Conservation (phyloP, 2,329 filamentous ascomycete species). For the Didymella sp. region DNA sequence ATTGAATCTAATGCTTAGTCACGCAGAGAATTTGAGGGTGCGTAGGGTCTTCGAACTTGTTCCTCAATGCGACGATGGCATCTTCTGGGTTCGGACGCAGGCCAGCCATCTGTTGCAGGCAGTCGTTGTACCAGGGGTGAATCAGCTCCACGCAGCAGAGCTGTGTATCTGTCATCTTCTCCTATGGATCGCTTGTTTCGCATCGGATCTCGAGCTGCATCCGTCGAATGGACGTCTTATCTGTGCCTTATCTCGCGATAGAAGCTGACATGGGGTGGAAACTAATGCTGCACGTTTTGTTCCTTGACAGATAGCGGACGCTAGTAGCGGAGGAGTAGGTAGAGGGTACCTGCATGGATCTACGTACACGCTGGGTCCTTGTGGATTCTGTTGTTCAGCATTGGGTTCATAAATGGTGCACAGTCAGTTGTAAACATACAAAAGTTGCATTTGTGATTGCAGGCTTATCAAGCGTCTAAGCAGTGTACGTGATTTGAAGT, state of each 20-base stretch:
- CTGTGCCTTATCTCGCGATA: neutral
- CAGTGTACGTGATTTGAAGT: neutral
- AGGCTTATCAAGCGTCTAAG: neutral
- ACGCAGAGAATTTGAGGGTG: neutral
- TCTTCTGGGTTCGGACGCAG: neutral
- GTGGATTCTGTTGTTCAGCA: neutral
- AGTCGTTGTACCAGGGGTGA: neutral
- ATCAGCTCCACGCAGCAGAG: neutral
- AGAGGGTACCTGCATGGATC: constrained; percentile 1
- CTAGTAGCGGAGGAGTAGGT: constrained; percentile 8
- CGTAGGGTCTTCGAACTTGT: neutral
- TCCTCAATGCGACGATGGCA: neutral
- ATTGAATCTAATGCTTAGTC: neutral
- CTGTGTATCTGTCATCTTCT: neutral
- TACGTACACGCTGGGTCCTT: neutral
- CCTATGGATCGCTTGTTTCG: neutral
- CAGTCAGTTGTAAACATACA: neutral
- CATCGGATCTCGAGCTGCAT: neutral
- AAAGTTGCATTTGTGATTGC: neutral
- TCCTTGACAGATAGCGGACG: neutral
- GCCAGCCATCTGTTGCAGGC: neutral
- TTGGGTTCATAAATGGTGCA: neutral
- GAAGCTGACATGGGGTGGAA: constrained; percentile 6
- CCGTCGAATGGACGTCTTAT: neutral
- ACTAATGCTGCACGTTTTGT: neutral